Conservation (phyloP, 768 basidiomycete species). For the Boletus bicolor region DNA sequence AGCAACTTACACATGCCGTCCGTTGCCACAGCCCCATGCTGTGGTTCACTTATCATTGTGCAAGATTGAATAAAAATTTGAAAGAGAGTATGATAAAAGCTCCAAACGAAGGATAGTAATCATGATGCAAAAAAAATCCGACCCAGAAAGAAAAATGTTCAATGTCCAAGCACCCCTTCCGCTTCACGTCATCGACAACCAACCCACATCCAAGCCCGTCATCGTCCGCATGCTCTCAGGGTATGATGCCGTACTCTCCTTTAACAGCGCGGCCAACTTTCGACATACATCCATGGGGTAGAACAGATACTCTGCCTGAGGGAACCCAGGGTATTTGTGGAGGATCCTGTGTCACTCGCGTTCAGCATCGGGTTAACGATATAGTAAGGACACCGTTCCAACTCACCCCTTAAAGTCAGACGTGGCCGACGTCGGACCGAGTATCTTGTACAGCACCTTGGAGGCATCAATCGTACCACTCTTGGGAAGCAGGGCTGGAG, state of each 20-base stretch:
- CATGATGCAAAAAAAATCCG: neutral
- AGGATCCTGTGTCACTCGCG: conserved; percentile 41
- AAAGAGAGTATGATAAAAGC: neutral
- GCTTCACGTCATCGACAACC: conserved; percentile 43
- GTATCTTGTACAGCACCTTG: conserved; percentile 82
- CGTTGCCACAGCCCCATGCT: too few species aligned
- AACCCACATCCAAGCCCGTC: conserved; percentile 82
- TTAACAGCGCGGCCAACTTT: conserved; percentile 63
- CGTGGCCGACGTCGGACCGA: conserved; percentile 54
- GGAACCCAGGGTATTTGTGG: conserved; percentile 75
- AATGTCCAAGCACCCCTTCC: neutral
- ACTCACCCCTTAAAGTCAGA: conserved; percentile 16
- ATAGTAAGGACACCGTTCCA: too few species aligned
- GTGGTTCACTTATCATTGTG: too few species aligned
- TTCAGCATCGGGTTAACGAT: neutral
- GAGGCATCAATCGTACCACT: conserved; percentile 63
- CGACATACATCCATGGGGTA: conserved; percentile 81
- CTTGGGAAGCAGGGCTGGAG: conserved; percentile 56
- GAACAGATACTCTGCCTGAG: conserved; percentile 82
- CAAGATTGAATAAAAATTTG: too few species aligned
- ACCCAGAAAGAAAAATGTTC: neutral
- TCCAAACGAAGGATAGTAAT: neutral
- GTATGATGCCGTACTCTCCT: conserved; percentile 75
- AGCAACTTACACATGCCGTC: too few species aligned
- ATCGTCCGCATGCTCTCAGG: conserved; percentile 69